Evolutionary conservation across 192 early-diverging fungal genomes (phyloP).

Genomic region (Linnemannia exigua): DNA sequence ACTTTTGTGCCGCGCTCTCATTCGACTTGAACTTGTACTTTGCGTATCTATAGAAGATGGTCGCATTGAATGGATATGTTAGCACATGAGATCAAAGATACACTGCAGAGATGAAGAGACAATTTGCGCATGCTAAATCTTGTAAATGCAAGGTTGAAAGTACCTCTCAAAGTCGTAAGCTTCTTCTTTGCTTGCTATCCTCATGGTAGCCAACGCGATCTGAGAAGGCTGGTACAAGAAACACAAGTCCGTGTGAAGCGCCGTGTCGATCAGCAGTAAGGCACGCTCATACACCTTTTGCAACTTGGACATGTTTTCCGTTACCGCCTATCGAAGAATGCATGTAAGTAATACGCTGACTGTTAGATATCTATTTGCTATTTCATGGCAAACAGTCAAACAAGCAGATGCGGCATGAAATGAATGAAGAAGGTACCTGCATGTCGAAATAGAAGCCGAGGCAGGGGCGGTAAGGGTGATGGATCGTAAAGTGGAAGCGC

Average conservation of each 20-base stretch:
- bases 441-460: conserved; percentile 84
- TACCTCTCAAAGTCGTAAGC: conserved; percentile 68
- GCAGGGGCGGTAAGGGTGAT: conserved; percentile 79
- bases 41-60: conserved; percentile 7
- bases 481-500: conserved; percentile 80
- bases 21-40: conserved; percentile 45
- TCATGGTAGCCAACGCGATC: conserved; percentile 77
- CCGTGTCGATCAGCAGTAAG: conserved; percentile 65
- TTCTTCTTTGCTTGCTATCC: conserved; percentile 69
- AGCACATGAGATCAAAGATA: no score
- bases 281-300: conserved; percentile 70
- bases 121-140: no score
- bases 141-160: no score
- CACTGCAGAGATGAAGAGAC: no score
- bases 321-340: conserved; percentile 53
- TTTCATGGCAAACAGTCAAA: not conserved
- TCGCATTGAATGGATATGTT: not conserved
- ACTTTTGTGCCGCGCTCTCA: conserved; percentile 34
- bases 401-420: not conserved
- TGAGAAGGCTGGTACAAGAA: conserved; percentile 85
- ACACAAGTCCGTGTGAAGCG: conserved; percentile 79
- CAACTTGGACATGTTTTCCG: conserved; percentile 58
- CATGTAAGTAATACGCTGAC: no score
- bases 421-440: conserved; percentile 57
- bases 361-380: conserved; percentile 4